Evolutionary conservation across 495 filamentous ascomycete genomes (phyloP), one percentile per base, ranked within the genome.

Genomic region (Lasiosphaeria ovina): DNA sequence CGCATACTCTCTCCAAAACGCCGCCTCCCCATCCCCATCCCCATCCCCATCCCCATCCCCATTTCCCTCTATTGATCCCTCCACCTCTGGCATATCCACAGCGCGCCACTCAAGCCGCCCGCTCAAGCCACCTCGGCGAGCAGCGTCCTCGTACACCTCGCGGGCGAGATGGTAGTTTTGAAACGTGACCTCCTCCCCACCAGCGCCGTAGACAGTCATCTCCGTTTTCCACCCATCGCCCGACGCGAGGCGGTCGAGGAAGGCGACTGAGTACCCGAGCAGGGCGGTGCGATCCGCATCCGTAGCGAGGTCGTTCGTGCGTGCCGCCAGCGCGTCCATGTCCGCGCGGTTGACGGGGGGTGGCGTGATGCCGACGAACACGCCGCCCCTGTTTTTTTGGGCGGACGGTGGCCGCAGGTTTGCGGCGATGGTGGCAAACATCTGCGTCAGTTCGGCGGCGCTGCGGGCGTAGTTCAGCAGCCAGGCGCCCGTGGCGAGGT

Each of bases 391-490:
- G 24, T 2, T 24, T 0, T 24, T 24, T 24, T 24, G 0, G 2
- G 24, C 24, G 24, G 24, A 24, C 24, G 24, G 1, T 5, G 63
- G 59, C 31, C 62, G 66, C 7, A 78, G 66, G 58, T 78, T 78
- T 0, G 68, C 52, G 2, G 71, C 48, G 7, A 75, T 66, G 32
- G 72, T 75, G 38, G 58, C 50, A 51, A 67, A 77, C 72, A 77
- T 77, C 6, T 40, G 49, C 6, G 66, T 60, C 57, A 76, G 59
- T 5, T 65, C 67, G 14, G 57, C 54, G 4, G 57, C 34, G 57
- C 52, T 63, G n/a, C 65, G 52, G 6, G 76, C 73, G 52, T 76
- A 78, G 62, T 77, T 76, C 44, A 77, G 67, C 8, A 78, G 58
- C 74, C 74, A 78, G 34, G 61, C 65, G 3, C 60, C 74, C 33